Base-by-base conservation (phyloP, 257 asterid species). In the Ehretia macrophylla region DNA sequence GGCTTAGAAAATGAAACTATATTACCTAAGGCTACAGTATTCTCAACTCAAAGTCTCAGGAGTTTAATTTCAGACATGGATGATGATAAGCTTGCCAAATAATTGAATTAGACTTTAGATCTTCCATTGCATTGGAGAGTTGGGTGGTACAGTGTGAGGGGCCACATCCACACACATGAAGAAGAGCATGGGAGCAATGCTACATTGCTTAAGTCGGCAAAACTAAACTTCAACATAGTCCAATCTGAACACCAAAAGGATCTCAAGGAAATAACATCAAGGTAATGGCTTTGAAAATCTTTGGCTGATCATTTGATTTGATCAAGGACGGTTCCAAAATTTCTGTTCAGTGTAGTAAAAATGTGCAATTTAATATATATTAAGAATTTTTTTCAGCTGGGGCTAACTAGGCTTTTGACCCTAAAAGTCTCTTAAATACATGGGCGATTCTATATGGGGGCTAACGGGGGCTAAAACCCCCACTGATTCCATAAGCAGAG, bases 161-260 rank as follows among this genome's bases (percentile, higher is more conserved):
- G 63, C 63, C 50, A 78, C 35, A 64, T 80, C 9, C 49, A 14
- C 10, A 67, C 54, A 1, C 50, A 11, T 12, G 75, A 67, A 59
- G 50, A 23, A 3, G 63, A 62, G 23, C 11, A 17, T n/a, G 16
- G 22, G 3, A 18, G 37, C 51, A 63, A 66, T 12, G 8, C 74
- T 6, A 32, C 11, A 8, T 18, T 86, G 69, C 65, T 70, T 8
- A 23, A 75, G 17, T 63, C 82, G 12, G 87, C 90, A 1, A 69
- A 71, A 39, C 83, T 82, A 49, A 83, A 88, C 66, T 87, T 79
- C 48, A 87, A 87, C 60, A 68, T 65, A 0, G 60, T 71, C 62
- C 94, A 87, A 72, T 67, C 66, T 57, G 68, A 70, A 37, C 90
- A 79, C 57, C 94, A 84, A 64, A 49, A 74, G 13, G 83, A 83